Base-by-base conservation (phyloP, 2,329 filamentous ascomycete genomes). In the Corynespora cassiicola region DNA sequence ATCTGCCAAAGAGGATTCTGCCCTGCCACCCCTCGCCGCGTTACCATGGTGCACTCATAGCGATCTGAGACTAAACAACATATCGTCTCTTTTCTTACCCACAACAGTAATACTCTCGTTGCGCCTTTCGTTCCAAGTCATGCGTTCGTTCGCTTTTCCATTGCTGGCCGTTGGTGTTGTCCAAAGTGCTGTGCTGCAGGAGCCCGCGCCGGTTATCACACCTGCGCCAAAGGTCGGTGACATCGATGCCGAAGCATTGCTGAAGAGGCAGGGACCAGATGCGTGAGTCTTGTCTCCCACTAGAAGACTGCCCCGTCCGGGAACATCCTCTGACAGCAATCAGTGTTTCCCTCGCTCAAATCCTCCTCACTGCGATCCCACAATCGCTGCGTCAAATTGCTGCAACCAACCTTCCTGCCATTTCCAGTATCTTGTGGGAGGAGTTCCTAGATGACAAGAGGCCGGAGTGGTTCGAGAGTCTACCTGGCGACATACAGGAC, bases 341-440 rank as follows among this genome's bases (percentile, higher is more conserved):
- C 18, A 68, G 63, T 16, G 41, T 64, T n/a, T 63, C 62, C 3
- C 50, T 68, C 37, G 63, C 60, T 30, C 39, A 59, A 34, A 46
- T 67, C 17, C 56, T 68, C 16, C 51, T 68, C 9, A 68, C 62
- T 12, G 65, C 63, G 24, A 46, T 68, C 5, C 65, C 65, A 14
- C 50, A 53, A 15, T 68, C 61, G 20, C 47, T 68, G 9, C 62
- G 63, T 26, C 45, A 61, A 32, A 52, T 67, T 6, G 65, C 62
- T 22, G 64, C 61, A 10, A 68, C 65, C 2, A 64, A 68, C 23
- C 35, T 66, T 18, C 62, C 63, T 3, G 64, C 61, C 4, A 58
- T 62, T 2, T 68, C 65, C 6, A 60, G 59, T 36, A 61, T 68
- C 6, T 34, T 68, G 6, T 63, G 58, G 56, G 44, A 49, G 3